These are phyloP conservation scores for Hermanozyma aechmeae DNA, from an alignment of 805 yeast species.

Conservation along the genomic window DNA sequence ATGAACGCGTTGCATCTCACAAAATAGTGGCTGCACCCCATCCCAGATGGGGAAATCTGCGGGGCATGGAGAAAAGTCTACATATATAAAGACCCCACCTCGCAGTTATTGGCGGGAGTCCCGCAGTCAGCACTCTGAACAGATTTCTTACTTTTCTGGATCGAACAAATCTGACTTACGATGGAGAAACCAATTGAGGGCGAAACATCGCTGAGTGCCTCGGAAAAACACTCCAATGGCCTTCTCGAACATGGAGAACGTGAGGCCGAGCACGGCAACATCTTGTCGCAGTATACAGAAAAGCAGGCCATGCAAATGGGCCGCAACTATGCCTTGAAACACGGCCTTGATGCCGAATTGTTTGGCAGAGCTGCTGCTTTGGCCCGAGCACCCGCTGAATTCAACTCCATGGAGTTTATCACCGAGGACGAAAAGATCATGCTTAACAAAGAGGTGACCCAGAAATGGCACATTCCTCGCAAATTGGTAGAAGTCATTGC, in stretches of 20 bases:
- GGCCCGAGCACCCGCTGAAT: slow-evolving; percentile 49
- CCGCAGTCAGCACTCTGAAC: too few relatives aligned
- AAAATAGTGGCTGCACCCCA: too few relatives aligned
- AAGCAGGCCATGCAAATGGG: slow-evolving; percentile 65
- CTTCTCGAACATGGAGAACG: background rate
- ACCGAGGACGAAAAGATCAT: slow-evolving; percentile 36
- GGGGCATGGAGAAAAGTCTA: too few relatives aligned
- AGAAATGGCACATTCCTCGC: slow-evolving; percentile 36
- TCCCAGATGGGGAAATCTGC: too few relatives aligned
- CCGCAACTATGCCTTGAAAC: slow-evolving; percentile 49
- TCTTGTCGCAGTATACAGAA: slow-evolving; percentile 45
- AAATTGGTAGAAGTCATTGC: slow-evolving; percentile 46
- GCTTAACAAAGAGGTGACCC: slow-evolving; percentile 38
- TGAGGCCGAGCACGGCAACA: slow-evolving; percentile 11
- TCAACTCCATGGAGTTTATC: slow-evolving; percentile 46
- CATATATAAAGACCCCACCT: too few relatives aligned
- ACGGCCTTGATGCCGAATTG: slow-evolving; percentile 47
- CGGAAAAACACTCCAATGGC: too few relatives aligned
- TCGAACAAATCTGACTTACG: too few relatives aligned
- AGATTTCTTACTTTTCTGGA: too few relatives aligned
- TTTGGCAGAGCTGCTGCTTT: slow-evolving; percentile 54
- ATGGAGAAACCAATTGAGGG: too few relatives aligned
- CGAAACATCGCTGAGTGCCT: too few relatives aligned
- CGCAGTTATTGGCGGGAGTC: too few relatives aligned
- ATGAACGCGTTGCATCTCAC: too few relatives aligned